Percentiles rank a stretch among this genome's conserved stretches.
Conservation (phyloP, 306 rosid genomes). For the Prinsepia uniflora region DNA sequence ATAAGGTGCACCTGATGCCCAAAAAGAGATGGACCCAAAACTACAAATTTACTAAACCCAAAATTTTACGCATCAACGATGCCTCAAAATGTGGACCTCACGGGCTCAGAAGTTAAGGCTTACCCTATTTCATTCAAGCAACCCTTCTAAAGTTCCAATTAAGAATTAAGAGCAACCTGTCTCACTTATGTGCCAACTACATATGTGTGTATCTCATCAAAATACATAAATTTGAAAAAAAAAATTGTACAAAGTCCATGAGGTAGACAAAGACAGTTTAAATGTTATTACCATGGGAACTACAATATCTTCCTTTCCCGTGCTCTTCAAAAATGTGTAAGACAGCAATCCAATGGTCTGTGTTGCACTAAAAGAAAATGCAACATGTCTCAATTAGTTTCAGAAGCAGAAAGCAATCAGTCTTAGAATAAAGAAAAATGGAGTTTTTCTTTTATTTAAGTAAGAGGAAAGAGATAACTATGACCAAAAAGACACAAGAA, state of each 20-base stretch:
- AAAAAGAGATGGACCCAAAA: neutral
- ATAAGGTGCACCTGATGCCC: neutral
- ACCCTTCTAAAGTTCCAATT: neutral
- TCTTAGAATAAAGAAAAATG: neutral
- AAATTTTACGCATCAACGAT: neutral
- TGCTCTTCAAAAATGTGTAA: constrained; percentile 87
- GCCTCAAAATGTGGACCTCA: neutral
- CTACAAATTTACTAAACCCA: neutral
- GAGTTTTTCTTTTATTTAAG: constrained; percentile 2
- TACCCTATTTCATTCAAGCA: neutral
- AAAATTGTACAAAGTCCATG: neutral
- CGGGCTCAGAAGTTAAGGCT: neutral
- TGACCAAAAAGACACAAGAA: neutral
- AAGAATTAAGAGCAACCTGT: neutral
- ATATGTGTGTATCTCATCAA: neutral
- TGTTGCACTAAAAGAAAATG: constrained; percentile 48
- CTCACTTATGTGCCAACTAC: neutral
- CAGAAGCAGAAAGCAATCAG: neutral
- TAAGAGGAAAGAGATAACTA: neutral
- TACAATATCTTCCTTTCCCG: constrained; percentile 90
- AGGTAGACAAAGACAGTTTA: constrained; percentile 3
- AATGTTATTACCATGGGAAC: constrained; percentile 85
- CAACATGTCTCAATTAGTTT: constrained; percentile 36
- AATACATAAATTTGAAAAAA: neutral
- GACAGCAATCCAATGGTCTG: constrained; percentile 94